Evolutionary conservation across 352 stramenopile genomes (phyloP), one percentile per base, ranked within the genome.

Genomic region (Poterioochromonas sp.): DNA sequence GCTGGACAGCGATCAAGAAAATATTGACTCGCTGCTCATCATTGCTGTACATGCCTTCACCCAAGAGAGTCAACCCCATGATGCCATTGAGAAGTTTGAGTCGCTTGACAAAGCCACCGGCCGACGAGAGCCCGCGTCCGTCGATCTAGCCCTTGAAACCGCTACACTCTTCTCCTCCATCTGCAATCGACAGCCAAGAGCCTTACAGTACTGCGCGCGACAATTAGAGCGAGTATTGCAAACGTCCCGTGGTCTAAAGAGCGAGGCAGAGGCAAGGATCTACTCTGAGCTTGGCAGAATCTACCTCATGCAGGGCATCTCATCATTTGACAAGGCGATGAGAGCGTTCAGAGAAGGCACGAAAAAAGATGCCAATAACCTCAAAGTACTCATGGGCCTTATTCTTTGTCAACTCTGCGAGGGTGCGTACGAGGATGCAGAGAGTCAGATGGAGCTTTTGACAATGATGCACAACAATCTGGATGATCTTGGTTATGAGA

Each of bases 361-460:
- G 18, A 91, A 90, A 80, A 81, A 91, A 0, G 90, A 94, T 80
- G 89, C 93, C 73, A 89, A 87, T 22, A 94, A 94, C 80, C 86
- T 92, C 54, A 84, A 86, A 68, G 91, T 91, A n/a, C 84, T 96
- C 2, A 86, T 92, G 53, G 91, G 90, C 0, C 84, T 94, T 58
- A 95, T 96, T 78, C 95, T 94, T 82, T 95, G 90, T 80, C 91
- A 96, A 81, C 87, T 96, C 79, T 92, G 91, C 63, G 78, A 91
- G 1, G 89, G 89, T 2, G 84, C 92, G 70, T 80, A 93, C 3
- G 89, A 95, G 62, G 91, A 96, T 73, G 91, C 91, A 0, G 88
- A 88, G 0, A 87, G 93, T 80, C 91, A 96, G 78, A 90, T 96
- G 83, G 91, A 96, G 63, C 94, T 96, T 76, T 79, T 96, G 1